phyloP scores from a whole-genome alignment of 2,329 filamentous ascomycete genomes.

The Curvularia sp. region DNA sequence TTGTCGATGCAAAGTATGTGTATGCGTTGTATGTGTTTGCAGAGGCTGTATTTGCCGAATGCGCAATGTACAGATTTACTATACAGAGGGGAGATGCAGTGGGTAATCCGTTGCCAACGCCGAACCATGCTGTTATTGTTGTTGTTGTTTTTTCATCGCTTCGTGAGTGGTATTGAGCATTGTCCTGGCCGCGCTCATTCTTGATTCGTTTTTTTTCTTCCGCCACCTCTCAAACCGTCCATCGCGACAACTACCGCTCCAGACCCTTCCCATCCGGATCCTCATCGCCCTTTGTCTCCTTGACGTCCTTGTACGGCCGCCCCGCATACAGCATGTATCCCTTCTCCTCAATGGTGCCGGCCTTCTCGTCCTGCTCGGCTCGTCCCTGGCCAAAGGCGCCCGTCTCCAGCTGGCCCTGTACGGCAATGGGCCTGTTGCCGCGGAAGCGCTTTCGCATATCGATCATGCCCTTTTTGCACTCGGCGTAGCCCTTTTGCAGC shows the following conservation, averaged over 20 bases:
- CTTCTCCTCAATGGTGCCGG: slow-evolving; percentile 48
- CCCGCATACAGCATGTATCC: slow-evolving; percentile 51
- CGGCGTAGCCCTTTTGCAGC: slow-evolving; percentile 85
- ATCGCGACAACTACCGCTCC: slow-evolving; percentile 24
- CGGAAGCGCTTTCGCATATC: slow-evolving; percentile 99
- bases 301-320: slow-evolving; percentile 39
- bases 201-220: neutral
- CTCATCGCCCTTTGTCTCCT: slow-evolving; percentile 41
- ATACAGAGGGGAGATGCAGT: slow-evolving; percentile 22
- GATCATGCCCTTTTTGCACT: slow-evolving; percentile 95
- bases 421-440: slow-evolving; percentile 81
- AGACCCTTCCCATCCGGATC: slow-evolving; percentile 32
- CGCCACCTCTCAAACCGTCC: neutral
- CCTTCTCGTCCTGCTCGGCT: slow-evolving; percentile 41
- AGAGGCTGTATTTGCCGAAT: neutral
- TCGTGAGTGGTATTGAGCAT: slow-evolving; percentile 2
- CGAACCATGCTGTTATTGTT: slow-evolving; percentile 18
- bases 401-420: slow-evolving; percentile 43
- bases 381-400: slow-evolving; percentile 42
- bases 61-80: slow-evolving; percentile 20
- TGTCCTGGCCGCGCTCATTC: neutral
- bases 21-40: neutral
- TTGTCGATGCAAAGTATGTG: neutral
- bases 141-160: neutral
- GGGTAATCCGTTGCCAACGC: slow-evolving; percentile 13